A percentile compares a stretch with the other conserved stretches of the same genome.
phyloP scores from a whole-genome alignment of 2,329 filamentous ascomycete species.

The Alternaria ventricosa region DNA sequence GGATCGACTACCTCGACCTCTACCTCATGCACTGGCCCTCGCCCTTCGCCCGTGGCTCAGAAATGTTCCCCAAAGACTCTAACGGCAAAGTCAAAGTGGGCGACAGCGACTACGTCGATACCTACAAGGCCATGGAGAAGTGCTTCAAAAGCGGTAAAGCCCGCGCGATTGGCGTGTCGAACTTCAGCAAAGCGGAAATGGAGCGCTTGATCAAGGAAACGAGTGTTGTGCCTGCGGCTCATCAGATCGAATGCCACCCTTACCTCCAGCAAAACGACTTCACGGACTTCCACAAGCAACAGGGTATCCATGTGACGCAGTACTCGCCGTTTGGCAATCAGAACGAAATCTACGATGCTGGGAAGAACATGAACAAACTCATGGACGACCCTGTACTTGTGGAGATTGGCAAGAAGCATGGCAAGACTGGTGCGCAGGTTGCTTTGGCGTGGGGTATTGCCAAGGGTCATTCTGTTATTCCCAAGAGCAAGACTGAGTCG shows the following conservation, averaged over 20 bases:
- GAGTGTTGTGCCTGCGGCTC: conserved; percentile 35
- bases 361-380: conserved; percentile 43
- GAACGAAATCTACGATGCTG: conserved; percentile 40
- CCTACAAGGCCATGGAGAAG: conserved; percentile 51
- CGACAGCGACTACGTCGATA: conserved; percentile 37
- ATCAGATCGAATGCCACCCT: conserved; percentile 43
- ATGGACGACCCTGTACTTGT: conserved; percentile 66
- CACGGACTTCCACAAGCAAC: conserved; percentile 33
- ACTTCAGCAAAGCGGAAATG: conserved; percentile 48
- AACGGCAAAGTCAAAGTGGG: conserved; percentile 30
- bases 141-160: conserved; percentile 43
- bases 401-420: conserved; percentile 69
- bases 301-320: conserved; percentile 42
- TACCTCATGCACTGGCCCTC: conserved; percentile 82
- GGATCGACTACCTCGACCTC: conserved; percentile 84
- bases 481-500: conserved; percentile 42
- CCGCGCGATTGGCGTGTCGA: conserved; percentile 42
- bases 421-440: conserved; percentile 79
- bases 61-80: conserved; percentile 62
- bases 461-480: conserved; percentile 47
- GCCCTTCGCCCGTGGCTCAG: conserved; percentile 75
- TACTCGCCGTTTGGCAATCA: conserved; percentile 47
- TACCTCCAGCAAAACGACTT: conserved; percentile 39
- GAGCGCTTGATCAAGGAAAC: conserved; percentile 60
- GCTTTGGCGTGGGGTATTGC: conserved; percentile 88